Evolutionary conservation across 352 stramenopile species (phyloP).

Genomic region (Phytopythium aichiense): DNA sequence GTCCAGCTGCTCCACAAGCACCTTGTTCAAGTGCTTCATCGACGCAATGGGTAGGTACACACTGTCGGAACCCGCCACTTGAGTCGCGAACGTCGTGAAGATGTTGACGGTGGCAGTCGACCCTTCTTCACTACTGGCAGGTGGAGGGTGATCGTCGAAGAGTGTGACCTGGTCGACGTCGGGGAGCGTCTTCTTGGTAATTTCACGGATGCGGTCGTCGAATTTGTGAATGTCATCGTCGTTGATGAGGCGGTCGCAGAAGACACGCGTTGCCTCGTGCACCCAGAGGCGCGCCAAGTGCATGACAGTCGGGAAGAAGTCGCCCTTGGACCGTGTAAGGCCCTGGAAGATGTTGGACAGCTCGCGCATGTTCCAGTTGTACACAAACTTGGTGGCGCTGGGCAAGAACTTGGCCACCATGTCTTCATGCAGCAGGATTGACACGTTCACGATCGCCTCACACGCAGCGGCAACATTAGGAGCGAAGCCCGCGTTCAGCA

Average conservation of each 20-base stretch:
- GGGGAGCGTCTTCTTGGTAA: constrained; percentile 90
- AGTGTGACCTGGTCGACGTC: constrained; percentile 83
- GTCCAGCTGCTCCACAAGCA: constrained; percentile 93
- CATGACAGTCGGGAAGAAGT: constrained; percentile 88
- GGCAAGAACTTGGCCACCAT: constrained; percentile 94
- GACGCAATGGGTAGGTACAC: constrained; percentile 70
- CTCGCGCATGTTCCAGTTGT: constrained; percentile 98
- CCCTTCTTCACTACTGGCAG: constrained; percentile 16
- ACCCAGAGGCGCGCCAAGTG: constrained; percentile 92
- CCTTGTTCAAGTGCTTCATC: constrained; percentile 86
- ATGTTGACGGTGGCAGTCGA: constrained; percentile 73
- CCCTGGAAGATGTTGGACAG: constrained; percentile 97
- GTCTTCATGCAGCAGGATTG: constrained; percentile 89
- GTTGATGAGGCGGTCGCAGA: constrained; percentile 95
- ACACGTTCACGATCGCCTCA: constrained; percentile 89
- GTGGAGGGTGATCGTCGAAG: constrained; percentile 60
- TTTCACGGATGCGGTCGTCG: constrained; percentile 88
- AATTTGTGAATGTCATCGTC: constrained; percentile 94
- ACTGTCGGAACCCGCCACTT: constrained; percentile 54
- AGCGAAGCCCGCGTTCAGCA: constrained; percentile 82
- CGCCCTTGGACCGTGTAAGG: constrained; percentile 88
- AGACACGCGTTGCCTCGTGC: constrained; percentile 97
- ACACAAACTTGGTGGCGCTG: constrained; percentile 97
- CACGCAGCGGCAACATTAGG: constrained; percentile 54
- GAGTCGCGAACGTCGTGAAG: constrained; percentile 94